A percentile compares a stretch with the other conserved stretches of the same genome.
phyloP scores from a whole-genome alignment of 2,329 filamentous ascomycete species.

The Aspergillus hortae region DNA sequence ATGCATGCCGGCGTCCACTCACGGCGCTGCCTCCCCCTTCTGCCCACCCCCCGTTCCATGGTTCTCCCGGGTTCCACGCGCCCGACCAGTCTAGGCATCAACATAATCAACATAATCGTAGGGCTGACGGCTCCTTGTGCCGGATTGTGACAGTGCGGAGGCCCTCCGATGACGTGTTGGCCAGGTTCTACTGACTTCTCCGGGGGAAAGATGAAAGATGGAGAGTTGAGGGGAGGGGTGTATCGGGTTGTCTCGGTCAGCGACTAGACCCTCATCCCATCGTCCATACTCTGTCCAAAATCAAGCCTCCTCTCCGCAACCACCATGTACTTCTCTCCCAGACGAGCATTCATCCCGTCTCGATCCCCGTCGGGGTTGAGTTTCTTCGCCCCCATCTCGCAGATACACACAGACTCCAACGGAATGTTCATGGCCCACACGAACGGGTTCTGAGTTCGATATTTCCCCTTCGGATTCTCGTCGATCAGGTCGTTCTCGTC shows the following conservation, averaged over 20 bases:
- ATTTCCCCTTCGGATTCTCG: background rate
- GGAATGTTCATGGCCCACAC: conserved; percentile 67
- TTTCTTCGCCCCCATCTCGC: conserved; percentile 80
- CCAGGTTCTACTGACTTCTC: too few relatives aligned
- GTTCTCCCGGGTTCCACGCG: background rate
- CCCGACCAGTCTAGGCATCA: background rate
- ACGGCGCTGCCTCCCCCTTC: background rate
- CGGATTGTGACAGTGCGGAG: background rate
- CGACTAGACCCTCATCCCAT: too few relatives aligned
- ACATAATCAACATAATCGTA: background rate
- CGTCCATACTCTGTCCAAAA: conserved; percentile 7
- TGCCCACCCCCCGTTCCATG: background rate
- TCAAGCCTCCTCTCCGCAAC: conserved; percentile 38
- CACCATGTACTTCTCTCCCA: conserved; percentile 52
- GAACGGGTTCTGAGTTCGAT: conserved; percentile 35
- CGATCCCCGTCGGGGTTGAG: conserved; percentile 43
- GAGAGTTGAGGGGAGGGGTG: too few relatives aligned
- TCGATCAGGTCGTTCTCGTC: background rate
- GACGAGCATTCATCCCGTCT: conserved; percentile 40
- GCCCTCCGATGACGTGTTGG: background rate
- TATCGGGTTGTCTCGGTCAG: too few relatives aligned
- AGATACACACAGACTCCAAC: conserved; percentile 72
- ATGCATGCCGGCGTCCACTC: background rate
- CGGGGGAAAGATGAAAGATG: too few relatives aligned
- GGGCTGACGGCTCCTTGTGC: background rate